These are phyloP conservation scores for Xylariaceae sp. DNA, from an alignment of 2,329 filamentous ascomycete genomes.

Conservation along the genomic window DNA sequence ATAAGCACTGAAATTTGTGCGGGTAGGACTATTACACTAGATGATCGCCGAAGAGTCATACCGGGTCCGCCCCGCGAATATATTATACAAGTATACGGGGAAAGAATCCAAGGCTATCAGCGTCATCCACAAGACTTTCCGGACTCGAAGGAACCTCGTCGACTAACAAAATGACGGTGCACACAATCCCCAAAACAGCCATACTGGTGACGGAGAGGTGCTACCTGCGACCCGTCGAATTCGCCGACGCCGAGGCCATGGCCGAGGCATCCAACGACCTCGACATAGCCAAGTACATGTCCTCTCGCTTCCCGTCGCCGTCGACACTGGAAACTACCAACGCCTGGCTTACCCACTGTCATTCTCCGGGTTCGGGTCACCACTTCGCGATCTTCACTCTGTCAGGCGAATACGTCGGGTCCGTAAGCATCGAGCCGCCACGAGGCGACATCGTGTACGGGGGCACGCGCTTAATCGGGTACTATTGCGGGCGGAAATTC, in stretches of 20 bases:
- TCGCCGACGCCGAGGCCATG: constrained; percentile 38
- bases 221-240: constrained; percentile 40
- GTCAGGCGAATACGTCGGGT: constrained; percentile 37
- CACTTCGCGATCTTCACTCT: constrained; percentile 14
- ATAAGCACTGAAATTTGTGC: too few relatives aligned
- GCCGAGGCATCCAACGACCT: constrained; percentile 38
- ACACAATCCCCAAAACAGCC: constrained; percentile 16
- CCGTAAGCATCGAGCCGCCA: constrained; percentile 38
- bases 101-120: too few relatives aligned
- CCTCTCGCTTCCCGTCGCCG: constrained; percentile 44
- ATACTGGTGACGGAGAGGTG: constrained; percentile 32
- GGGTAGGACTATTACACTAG: too few relatives aligned
- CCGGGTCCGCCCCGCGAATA: too few relatives aligned
- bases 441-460: constrained; percentile 39
- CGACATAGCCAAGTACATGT: constrained; percentile 37
- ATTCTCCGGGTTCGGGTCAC: background rate
- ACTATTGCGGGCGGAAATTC: constrained; percentile 40
- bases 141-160: too few relatives aligned
- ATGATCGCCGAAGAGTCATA: too few relatives aligned
- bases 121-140: too few relatives aligned
- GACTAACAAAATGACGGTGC: background rate
- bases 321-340: constrained; percentile 42
- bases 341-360: constrained; percentile 12
- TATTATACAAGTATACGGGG: too few relatives aligned
- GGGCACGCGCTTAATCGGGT: constrained; percentile 46